Evolutionary conservation across 1,284 basidiomycete genomes (phyloP).

Genomic region (Sporisorium exsertum): DNA sequence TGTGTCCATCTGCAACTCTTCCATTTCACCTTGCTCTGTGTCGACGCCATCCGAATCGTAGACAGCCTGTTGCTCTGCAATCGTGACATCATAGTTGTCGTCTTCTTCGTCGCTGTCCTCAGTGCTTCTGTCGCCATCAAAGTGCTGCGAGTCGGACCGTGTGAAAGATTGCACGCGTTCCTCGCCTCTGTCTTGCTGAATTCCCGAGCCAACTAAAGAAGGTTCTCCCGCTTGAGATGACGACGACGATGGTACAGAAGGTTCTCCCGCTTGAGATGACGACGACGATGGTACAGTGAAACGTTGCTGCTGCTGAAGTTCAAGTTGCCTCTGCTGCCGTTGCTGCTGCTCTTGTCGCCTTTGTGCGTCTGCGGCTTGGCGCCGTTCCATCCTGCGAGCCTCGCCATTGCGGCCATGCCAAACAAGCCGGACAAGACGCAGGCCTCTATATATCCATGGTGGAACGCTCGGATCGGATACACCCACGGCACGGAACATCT

Average conservation of each 20-base stretch:
- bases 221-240: not conserved
- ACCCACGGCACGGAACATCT: constrained; percentile 15
- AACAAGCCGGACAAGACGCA: constrained; percentile 54
- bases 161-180: not conserved
- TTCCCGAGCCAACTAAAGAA: not conserved
- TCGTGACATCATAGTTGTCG: constrained; percentile 16
- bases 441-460: constrained; percentile 20
- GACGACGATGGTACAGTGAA: not conserved
- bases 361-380: constrained; percentile 10
- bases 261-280: not conserved
- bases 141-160: not conserved
- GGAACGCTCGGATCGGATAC: constrained; percentile 41
- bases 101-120: constrained; percentile 26
- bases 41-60: constrained; percentile 20
- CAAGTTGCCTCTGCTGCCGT: constrained; percentile 6
- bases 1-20: constrained; percentile 10
- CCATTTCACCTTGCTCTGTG: not conserved
- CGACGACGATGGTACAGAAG: too few relatives aligned
- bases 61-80: not conserved
- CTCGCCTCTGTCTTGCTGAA: not conserved
- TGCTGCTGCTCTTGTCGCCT: constrained; percentile 7
- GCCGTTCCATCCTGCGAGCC: constrained; percentile 29
- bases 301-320: not conserved
- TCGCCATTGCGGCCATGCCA: constrained; percentile 68
- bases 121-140: not conserved